phyloP scores from a whole-genome alignment of 805 yeast genomes.

The Blastobotrys americana region DNA sequence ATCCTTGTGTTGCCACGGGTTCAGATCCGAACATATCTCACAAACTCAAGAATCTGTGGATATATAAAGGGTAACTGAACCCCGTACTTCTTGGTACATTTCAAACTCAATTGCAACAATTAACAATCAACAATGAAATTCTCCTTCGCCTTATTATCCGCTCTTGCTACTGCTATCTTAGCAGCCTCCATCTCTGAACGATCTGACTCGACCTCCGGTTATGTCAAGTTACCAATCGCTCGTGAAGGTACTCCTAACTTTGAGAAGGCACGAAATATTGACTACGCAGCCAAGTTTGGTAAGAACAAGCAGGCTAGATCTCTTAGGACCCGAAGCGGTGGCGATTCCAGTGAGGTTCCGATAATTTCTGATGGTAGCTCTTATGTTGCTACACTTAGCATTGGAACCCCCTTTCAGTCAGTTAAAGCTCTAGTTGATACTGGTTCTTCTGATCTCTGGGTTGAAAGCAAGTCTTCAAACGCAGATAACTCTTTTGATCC shows the following conservation, averaged over 20 bases:
- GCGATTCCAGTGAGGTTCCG: background rate
- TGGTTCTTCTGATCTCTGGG: slow-evolving; percentile 47
- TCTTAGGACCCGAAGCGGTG: too few species aligned
- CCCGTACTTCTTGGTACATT: too few species aligned
- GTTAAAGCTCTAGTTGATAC: slow-evolving; percentile 40
- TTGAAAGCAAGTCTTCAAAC: slow-evolving; percentile 21
- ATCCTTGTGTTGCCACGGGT: too few species aligned
- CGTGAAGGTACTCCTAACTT: too few species aligned
- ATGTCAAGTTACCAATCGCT: background rate
- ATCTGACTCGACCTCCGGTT: background rate
- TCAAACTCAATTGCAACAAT: too few species aligned
- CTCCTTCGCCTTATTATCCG: slow-evolving; percentile 8
- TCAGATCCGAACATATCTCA: too few species aligned
- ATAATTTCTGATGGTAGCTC: background rate
- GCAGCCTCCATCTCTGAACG: slow-evolving; percentile 7
- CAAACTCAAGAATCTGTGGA: too few species aligned
- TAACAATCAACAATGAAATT: slow-evolving; percentile 10
- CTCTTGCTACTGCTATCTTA: slow-evolving; percentile 6
- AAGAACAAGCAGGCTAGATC: too few species aligned
- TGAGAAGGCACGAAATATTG: too few species aligned
- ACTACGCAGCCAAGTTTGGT: background rate
- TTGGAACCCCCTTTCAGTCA: slow-evolving; percentile 41
- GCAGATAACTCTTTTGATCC: slow-evolving; percentile 6
- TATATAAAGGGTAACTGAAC: too few species aligned
- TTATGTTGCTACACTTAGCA: slow-evolving; percentile 17